Conservation (phyloP, 129 eudicot genomes). For the Escallonia herrerae region DNA sequence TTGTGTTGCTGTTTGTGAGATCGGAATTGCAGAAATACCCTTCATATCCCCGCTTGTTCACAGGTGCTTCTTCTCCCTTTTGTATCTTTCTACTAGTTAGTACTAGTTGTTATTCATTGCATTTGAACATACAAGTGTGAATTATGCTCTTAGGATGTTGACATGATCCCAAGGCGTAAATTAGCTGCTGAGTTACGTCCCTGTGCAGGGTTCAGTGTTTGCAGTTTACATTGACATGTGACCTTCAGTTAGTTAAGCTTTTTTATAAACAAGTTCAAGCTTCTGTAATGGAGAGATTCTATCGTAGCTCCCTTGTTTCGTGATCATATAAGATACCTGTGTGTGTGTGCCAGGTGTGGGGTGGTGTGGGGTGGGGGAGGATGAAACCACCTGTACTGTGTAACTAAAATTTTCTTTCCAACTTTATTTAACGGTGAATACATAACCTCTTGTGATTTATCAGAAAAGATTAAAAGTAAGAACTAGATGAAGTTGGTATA, state of each 20-base stretch:
- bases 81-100: background rate
- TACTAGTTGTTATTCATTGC: background rate
- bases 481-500: background rate
- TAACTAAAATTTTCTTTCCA: background rate
- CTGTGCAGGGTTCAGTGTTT: background rate
- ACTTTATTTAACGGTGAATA: background rate
- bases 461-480: background rate
- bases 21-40: conserved; percentile 8
- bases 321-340: too few relatives aligned
- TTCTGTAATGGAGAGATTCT: too few relatives aligned
- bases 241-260: too few relatives aligned
- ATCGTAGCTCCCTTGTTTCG: too few relatives aligned
- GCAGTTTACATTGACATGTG: background rate
- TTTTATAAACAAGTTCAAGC: too few relatives aligned
- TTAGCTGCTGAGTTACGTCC: background rate
- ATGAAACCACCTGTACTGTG: background rate
- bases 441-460: background rate
- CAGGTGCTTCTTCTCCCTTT: conserved; percentile 22
- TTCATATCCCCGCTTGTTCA: conserved; percentile 15
- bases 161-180: too few relatives aligned
- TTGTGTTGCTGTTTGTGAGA: conserved; percentile 15
- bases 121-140: background rate
- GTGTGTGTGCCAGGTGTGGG: too few relatives aligned
- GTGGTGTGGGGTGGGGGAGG: too few relatives aligned
- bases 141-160: background rate